Percentiles rank a stretch among this genome's conserved stretches.
These are phyloP conservation scores for Penicillium decumbens DNA, from an alignment of 2,329 filamentous ascomycete genomes.

Conservation along the genomic window DNA sequence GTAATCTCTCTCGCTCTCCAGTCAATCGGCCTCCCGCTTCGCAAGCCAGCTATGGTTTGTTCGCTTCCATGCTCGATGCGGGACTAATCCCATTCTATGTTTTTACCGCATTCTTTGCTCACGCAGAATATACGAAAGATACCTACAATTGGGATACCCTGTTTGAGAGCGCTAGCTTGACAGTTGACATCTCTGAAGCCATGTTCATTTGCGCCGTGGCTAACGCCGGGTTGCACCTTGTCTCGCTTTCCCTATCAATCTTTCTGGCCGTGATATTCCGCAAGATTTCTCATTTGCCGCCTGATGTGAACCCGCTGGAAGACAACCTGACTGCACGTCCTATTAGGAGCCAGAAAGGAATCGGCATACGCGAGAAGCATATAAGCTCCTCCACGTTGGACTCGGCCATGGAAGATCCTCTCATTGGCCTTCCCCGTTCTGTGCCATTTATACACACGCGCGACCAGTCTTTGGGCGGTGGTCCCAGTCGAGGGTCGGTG, in stretches of 20 bases:
- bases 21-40: constrained; percentile 70
- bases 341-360: constrained; percentile 69
- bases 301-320: constrained; percentile 93
- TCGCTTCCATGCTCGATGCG: constrained; percentile 69
- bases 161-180: constrained; percentile 53
- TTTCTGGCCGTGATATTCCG: constrained; percentile 76
- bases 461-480: constrained; percentile 56
- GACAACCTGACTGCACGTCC: constrained; percentile 68
- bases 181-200: constrained; percentile 59
- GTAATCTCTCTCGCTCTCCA: constrained; percentile 69
- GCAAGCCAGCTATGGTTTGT: constrained; percentile 83
- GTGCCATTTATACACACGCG: constrained; percentile 81
- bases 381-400: constrained; percentile 49
- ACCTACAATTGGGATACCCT: constrained; percentile 62
- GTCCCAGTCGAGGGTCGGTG: constrained; percentile 50
- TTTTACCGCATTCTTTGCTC: constrained; percentile 54
- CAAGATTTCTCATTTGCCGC: constrained; percentile 74
- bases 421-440: constrained; percentile 45
- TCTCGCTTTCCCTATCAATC: constrained; percentile 65
- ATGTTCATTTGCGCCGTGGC: constrained; percentile 65
- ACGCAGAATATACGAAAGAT: constrained; percentile 46
- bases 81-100: constrained; percentile 60
- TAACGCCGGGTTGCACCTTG: constrained; percentile 62
- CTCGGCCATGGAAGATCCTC: constrained; percentile 40
- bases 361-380: constrained; percentile 59